Percentiles rank a stretch among this genome's conserved stretches.
Conservation (phyloP, 306 rosid species). For the Castanospermum australe region DNA sequence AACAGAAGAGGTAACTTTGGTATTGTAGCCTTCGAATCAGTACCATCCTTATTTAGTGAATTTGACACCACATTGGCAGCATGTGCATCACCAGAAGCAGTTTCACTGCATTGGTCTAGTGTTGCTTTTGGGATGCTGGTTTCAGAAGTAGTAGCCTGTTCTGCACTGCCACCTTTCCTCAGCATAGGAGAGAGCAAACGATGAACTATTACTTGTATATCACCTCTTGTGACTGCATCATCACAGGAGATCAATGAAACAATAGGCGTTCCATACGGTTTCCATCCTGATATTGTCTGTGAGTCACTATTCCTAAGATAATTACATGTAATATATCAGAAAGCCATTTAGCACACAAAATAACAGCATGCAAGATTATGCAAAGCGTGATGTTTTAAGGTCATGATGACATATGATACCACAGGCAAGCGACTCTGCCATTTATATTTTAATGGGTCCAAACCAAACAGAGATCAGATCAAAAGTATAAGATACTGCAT, state of each 20-base stretch:
- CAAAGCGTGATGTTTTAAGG: not conserved
- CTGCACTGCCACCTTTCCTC: conserved; percentile 54
- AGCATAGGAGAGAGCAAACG: conserved; percentile 71
- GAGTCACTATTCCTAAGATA: conserved; percentile 59
- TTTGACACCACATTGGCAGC: conserved; percentile 39
- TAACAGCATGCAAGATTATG: not conserved
- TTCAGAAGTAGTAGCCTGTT: conserved; percentile 48
- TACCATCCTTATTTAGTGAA: conserved; percentile 47
- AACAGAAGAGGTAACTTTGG: conserved; percentile 72
- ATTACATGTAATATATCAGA: conserved; percentile 3
- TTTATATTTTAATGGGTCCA: not conserved
- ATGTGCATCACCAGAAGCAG: conserved; percentile 38
- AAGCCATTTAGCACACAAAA: conserved; percentile 10
- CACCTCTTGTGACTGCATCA: conserved; percentile 62
- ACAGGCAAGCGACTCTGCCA: not conserved
- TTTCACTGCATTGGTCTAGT: conserved; percentile 33
- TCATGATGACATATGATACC: not conserved
- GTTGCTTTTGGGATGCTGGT: conserved; percentile 39
- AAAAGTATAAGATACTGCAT: not conserved
- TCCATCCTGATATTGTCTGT: conserved; percentile 73
- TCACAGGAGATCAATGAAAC: conserved; percentile 69
- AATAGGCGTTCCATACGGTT: conserved; percentile 82
- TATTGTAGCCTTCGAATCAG: conserved; percentile 42
- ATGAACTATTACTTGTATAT: conserved; percentile 63
- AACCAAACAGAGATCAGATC: not conserved